These are phyloP conservation scores for Withania somnifera DNA, from an alignment of 305 asterid species.

Conservation along the genomic window DNA sequence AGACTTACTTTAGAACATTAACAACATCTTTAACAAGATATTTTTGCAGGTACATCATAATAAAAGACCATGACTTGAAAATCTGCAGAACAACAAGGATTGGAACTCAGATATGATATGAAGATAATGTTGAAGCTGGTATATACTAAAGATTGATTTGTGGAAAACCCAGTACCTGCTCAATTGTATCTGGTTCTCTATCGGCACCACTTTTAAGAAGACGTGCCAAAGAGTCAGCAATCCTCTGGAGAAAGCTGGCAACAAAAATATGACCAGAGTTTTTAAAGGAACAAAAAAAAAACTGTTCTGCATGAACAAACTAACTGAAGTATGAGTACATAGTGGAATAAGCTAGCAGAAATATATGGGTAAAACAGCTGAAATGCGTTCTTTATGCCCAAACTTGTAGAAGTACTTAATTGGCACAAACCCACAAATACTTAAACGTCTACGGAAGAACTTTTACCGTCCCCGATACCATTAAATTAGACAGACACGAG, in stretches of 20 bases:
- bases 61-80: conserved; percentile 74
- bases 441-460: not conserved
- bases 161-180: conserved; percentile 43
- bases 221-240: conserved; percentile 40
- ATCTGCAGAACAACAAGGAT: conserved; percentile 36
- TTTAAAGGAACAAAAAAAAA: not conserved
- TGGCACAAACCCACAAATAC: not conserved
- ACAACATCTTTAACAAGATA: conserved; percentile 52
- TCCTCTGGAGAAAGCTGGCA: conserved; percentile 58
- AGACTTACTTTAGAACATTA: conserved; percentile 55
- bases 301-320: not conserved
- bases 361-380: not conserved
- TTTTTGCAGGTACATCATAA: conserved; percentile 76
- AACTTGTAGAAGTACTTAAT: not conserved
- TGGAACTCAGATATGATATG: not conserved
- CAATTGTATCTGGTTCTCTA: conserved; percentile 80
- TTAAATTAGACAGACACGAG: not conserved
- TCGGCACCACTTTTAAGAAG: conserved; percentile 87
- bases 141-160: not conserved
- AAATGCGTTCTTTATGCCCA: not conserved
- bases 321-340: not conserved
- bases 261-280: not conserved
- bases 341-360: not conserved
- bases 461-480: not conserved
- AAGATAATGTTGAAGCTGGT: not conserved